Evolutionary conservation across 306 rosid genomes (phyloP).

Genomic region (Prunus mira): DNA sequence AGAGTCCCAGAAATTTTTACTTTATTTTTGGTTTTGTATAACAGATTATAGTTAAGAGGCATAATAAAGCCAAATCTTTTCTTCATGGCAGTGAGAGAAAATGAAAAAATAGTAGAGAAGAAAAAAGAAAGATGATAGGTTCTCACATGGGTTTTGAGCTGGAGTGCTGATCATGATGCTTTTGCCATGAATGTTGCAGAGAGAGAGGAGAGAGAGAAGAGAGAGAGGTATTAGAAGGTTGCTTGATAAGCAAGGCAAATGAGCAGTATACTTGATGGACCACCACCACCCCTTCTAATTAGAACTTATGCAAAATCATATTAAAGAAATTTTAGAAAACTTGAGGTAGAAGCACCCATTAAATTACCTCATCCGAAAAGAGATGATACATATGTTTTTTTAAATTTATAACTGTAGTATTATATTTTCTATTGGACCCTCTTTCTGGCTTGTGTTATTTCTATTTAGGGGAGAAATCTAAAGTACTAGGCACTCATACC

Average conservation of each 20-base stretch:
- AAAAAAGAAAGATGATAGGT: conserved; percentile 51
- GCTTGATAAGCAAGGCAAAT: conserved; percentile 91
- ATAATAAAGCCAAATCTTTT: conserved; percentile 16
- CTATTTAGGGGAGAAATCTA: conserved; percentile 22
- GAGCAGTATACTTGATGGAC: conserved; percentile 81
- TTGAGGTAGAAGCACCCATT: conserved; percentile 53
- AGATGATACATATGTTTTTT: conserved; percentile 13
- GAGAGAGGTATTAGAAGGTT: conserved; percentile 41
- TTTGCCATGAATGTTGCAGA: conserved; percentile 76
- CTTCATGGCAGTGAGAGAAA: conserved; percentile 19
- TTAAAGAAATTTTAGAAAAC: conserved; percentile 23
- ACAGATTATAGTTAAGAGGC: conserved; percentile 21
- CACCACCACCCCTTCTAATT: conserved; percentile 74
- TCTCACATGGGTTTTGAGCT: conserved; percentile 77
- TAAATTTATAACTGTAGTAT: neutral
- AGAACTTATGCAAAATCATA: conserved; percentile 27
- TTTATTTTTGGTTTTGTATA: neutral
- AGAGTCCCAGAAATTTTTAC: conserved; percentile 5
- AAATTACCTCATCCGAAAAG: conserved; percentile 14
- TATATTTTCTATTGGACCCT: neutral
- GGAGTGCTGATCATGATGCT: conserved; percentile 85
- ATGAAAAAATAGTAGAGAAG: conserved; percentile 22
- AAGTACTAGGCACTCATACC: neutral
- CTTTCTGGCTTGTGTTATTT: conserved; percentile 32
- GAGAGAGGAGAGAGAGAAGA: conserved; percentile 31